Conservation (phyloP, 768 basidiomycete genomes). For the Trametes punicea region DNA sequence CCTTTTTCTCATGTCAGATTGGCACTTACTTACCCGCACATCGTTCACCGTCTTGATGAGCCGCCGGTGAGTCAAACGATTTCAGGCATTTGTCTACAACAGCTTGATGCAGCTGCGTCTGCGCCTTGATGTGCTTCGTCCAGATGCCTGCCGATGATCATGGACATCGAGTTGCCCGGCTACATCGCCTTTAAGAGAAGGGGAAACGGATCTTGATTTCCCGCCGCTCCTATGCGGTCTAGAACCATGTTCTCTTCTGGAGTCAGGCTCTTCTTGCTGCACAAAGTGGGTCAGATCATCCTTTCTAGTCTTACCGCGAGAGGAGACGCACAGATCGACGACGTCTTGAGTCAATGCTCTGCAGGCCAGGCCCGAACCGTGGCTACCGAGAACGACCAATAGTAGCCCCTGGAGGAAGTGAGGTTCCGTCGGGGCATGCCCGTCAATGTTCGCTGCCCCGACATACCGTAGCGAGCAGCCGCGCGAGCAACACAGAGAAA, state of each 20-base stretch:
- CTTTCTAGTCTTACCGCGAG: neutral
- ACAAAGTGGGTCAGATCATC: neutral
- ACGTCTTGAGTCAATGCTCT: constrained; percentile 24
- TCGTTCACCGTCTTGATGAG: constrained; percentile 84
- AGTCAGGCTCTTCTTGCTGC: constrained; percentile 73
- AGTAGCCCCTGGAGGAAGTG: no score
- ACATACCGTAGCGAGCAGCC: constrained; percentile 34
- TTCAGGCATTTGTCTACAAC: constrained; percentile 85
- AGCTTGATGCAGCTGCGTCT: constrained; percentile 86
- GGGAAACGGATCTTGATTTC: constrained; percentile 62
- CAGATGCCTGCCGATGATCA: constrained; percentile 65
- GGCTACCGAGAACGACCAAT: no score
- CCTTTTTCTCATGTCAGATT: no score
- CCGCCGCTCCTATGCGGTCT: constrained; percentile 72
- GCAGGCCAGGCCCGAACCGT: no score
- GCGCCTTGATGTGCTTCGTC: constrained; percentile 86
- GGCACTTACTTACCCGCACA: constrained; percentile 4
- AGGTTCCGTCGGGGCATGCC: no score
- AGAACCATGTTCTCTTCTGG: constrained; percentile 85
- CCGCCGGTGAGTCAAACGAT: constrained; percentile 74
- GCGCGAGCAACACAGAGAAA: no score
- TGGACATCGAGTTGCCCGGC: neutral
- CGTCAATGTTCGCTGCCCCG: neutral
- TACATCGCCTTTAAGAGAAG: no score
- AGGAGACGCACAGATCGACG: constrained; percentile 21